Evolutionary conservation across 352 stramenopile species (phyloP).

Genomic region (Globisporangium viniferum): DNA sequence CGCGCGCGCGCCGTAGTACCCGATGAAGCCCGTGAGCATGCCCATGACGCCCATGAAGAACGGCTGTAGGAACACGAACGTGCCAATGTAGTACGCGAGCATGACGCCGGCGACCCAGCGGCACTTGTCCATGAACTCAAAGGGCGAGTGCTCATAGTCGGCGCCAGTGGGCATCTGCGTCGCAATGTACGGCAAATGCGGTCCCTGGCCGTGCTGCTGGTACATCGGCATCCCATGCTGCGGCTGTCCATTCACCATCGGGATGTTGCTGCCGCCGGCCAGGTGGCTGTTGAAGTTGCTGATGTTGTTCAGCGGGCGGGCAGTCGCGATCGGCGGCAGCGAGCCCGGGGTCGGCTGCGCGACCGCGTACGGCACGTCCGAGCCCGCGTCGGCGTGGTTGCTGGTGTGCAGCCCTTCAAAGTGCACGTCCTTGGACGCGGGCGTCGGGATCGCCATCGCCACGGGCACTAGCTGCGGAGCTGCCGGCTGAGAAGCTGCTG

Average conservation of each 20-base stretch:
- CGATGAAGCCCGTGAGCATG: slow-evolving; percentile 60
- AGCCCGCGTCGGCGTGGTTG: not conserved
- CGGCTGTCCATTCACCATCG: slow-evolving; percentile 17
- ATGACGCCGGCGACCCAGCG: slow-evolving; percentile 58
- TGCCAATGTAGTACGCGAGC: slow-evolving; percentile 64
- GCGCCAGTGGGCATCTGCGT: slow-evolving; percentile 27
- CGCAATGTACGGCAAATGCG: slow-evolving; percentile 27
- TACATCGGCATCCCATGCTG: slow-evolving; percentile 10
- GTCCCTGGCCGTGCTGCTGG: slow-evolving; percentile 1
- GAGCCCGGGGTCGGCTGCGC: slow-evolving; percentile 34
- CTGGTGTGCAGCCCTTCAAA: slow-evolving; percentile 11
- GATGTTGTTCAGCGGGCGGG: slow-evolving; percentile 35
- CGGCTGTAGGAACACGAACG: slow-evolving; percentile 73
- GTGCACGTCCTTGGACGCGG: slow-evolving; percentile 4
- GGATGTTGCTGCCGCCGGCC: slow-evolving; percentile 36
- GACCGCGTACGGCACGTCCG: slow-evolving; percentile 31
- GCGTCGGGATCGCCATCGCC: slow-evolving; percentile 5
- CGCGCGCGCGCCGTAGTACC: slow-evolving; percentile 52
- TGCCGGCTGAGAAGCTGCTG: not conserved
- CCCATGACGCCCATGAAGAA: slow-evolving; percentile 60
- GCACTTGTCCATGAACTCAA: slow-evolving; percentile 59
- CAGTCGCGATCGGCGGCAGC: slow-evolving; percentile 42
- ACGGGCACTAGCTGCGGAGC: not conserved
- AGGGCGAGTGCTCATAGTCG: slow-evolving; percentile 38
- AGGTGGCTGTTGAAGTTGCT: slow-evolving; percentile 34